Evolutionary conservation across 768 basidiomycete species (phyloP).

Genomic region (Naematelia encephala): DNA sequence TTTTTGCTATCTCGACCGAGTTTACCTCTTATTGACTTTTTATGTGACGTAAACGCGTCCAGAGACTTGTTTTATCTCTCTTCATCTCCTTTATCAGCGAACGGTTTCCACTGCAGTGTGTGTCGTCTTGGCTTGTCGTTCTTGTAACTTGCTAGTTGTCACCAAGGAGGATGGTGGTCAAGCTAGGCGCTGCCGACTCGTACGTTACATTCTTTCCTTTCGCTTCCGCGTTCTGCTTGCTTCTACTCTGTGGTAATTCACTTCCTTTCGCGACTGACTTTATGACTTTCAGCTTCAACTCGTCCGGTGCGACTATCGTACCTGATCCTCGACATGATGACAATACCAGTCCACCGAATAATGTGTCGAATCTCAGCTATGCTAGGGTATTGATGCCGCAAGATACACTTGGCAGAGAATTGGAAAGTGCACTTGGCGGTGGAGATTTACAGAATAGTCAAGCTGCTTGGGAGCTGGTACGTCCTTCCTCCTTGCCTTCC

Average conservation of each 20-base stretch:
- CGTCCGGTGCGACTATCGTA: slow-evolving; percentile 15
- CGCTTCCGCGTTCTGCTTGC: not conserved
- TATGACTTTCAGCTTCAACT: slow-evolving; percentile 19
- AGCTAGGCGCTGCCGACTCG: slow-evolving; percentile 7
- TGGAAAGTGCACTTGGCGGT: slow-evolving; percentile 4
- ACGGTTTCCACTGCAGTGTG: too few species aligned
- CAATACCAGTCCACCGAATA: slow-evolving; percentile 2
- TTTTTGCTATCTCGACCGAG: too few species aligned
- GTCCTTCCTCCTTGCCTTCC: too few species aligned
- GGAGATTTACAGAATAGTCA: not conserved
- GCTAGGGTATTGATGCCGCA: slow-evolving; percentile 15
- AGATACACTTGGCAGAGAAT: slow-evolving; percentile 15
- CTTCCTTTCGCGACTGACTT: not conserved
- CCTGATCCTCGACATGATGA: not conserved
- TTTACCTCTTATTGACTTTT: too few species aligned
- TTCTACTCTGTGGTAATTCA: not conserved
- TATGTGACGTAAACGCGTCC: too few species aligned
- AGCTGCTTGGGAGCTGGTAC: not conserved
- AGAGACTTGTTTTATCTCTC: too few species aligned
- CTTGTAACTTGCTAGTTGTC: not conserved
- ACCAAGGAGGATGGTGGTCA: not conserved
- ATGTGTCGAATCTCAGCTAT: not conserved
- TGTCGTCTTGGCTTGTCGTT: not conserved
- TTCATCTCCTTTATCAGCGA: not conserved
- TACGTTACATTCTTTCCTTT: slow-evolving; percentile 1